Base-by-base conservation (phyloP, 805 yeast species). In the Wickerhamomyces ciferrii region DNA sequence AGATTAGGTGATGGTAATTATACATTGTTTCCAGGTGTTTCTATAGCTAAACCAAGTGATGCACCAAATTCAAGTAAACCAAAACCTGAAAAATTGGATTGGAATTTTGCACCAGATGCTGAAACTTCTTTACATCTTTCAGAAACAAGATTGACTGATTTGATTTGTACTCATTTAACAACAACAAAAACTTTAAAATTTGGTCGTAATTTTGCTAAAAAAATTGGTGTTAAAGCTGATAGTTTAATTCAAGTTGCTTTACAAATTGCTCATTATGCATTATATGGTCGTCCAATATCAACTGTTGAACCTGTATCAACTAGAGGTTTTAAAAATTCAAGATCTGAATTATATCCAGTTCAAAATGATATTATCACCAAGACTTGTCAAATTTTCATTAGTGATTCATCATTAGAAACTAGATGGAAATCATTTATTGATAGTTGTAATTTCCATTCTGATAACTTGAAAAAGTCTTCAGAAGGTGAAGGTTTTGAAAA, bases 231-330 rank as follows among this genome's bases (percentile, higher is more conserved):
- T 59, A 83, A 88, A 39, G 91, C 96, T 0, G 97, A 90, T 69
- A 92, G 96, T 0, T 84, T 86, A 70, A 84, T 89, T 37, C 97
- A 90, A 64, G 79, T 90, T 79, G 86, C 94, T 9, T 80, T 90
- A 65, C 97, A 90, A 63, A 83, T 92, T 9, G 88, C 96, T 2
- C 91, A 90, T 63, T 90, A 89, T 63, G 94, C 96, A 0, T 71
- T 90, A 39, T 90, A 90, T 58, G 97, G 97, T 18, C 85, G 83
- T 58, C 87, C 87, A 46, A 94, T 86, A 54, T 86, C 92, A 51
- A 84, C 96, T 1, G 84, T 87, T 55, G 97, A 90, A 66, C 96
- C 96, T 2, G 91, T 96, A 2, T 81, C 90, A 5, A 85, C 91
- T 1, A 70, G 95, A 49, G 72, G 72, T 48, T 86, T 84, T 62